Evolutionary conservation across 83 land plant genomes (phyloP), one percentile per base, ranked within the genome.

Genomic region (Picea abies): DNA sequence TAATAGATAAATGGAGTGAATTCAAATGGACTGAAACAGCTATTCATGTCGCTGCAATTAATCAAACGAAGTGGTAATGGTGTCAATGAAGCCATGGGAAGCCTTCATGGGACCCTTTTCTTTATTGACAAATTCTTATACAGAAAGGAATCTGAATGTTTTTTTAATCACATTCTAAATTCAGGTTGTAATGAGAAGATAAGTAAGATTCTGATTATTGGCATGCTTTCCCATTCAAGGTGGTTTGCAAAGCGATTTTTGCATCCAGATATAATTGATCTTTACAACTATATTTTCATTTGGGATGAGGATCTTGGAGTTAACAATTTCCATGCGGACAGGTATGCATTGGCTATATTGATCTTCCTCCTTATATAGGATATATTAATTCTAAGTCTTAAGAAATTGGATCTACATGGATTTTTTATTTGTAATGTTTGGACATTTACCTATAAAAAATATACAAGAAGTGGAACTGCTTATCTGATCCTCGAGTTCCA

Each of bases 201-300:
- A 11, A 12, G 58, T 56, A 56, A 56, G 14, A 56, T 56, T 56
- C 58, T 56, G 58, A 56, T 56, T 56, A 56, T 56, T 56, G 58
- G 15, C 14, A 56, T 56, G 58, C 58, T 11, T 56, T 56, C 58
- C 58, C 15, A 56, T 79, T 81, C 92, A 22, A 87, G 78, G 97
- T 93, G 98, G 98, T 95, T 90, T 93, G 98, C 98, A 11, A 95
- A 95, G 87, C 88, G 96, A 15, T 95, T 95, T 76, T 83, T 95
- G 83, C 96, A 95, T 82, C 96, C 98, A 37, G 98, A 95, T 79
- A 89, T 95, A 76, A 89, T 95, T 64, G 84, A 83, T 4, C 86
- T 80, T 49, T 95, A 95, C 82, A 88, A 89, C 52, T 93, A 95
- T 79, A 87, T 95, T 75, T 95, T 95, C 67, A 85, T 95, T 58